phyloP scores from a whole-genome alignment of 192 early-diverging fungal species.

The Gamsiella multidivaricata region DNA sequence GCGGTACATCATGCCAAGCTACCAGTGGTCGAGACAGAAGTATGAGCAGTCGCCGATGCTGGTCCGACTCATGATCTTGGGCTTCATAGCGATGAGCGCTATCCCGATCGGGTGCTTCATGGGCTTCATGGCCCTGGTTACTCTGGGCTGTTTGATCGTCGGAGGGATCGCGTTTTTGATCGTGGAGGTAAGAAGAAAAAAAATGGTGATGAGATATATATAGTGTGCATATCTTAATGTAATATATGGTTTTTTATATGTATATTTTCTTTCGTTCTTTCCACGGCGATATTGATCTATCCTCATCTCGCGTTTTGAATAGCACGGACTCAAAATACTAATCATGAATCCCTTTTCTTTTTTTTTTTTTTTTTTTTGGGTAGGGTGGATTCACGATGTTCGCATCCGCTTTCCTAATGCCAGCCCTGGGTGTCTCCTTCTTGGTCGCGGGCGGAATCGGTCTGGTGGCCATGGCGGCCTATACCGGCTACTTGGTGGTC shows the following conservation, averaged over 20 bases:
- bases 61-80: not conserved
- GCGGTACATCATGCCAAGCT: not conserved
- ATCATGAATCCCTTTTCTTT: not conserved
- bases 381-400: conserved; percentile 26
- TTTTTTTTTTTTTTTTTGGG: conserved; percentile 1
- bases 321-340: not conserved
- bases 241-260: too few species aligned
- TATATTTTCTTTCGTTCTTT: too few species aligned
- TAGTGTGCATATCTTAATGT: too few species aligned
- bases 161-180: conserved; percentile 13
- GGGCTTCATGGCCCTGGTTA: conserved; percentile 29
- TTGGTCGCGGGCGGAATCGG: conserved; percentile 48
- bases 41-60: not conserved
- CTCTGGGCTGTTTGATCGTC: conserved; percentile 18
- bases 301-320: too few species aligned
- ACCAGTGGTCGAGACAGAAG: too few species aligned
- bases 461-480: conserved; percentile 52
- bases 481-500: conserved; percentile 46
- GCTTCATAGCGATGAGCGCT: conserved; percentile 9
- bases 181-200: conserved; percentile 18
- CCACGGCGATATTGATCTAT: too few species aligned
- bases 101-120: conserved; percentile 20
- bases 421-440: conserved; percentile 15
- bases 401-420: conserved; percentile 21
- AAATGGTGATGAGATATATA: not conserved